Evolutionary conservation across 1,139 yeast genomes (phyloP).

Genomic region (Debaryomyces robertsiae): DNA sequence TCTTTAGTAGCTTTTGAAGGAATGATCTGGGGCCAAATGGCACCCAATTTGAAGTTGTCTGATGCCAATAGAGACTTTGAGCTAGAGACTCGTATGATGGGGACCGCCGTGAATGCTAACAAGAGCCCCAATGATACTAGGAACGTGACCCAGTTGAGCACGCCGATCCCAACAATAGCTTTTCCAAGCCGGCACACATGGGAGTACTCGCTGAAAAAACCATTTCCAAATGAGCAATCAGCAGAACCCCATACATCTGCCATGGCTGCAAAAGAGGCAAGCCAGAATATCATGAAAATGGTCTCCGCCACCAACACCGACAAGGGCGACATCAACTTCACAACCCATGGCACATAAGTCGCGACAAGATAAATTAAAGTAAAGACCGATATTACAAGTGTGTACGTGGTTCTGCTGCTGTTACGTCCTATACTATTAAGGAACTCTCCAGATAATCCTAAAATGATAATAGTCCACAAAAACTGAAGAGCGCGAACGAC

Average conservation of each 20-base stretch:
- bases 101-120: constrained; percentile 25
- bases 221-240: neutral
- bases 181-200: constrained; percentile 27
- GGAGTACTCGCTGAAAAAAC: constrained; percentile 17
- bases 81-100: constrained; percentile 16
- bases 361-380: constrained; percentile 25
- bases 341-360: constrained; percentile 15
- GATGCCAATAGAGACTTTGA: constrained; percentile 7
- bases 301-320: constrained; percentile 24
- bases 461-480: constrained; percentile 24
- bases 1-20: constrained; percentile 6
- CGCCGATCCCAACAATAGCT: constrained; percentile 33
- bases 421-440: constrained; percentile 15
- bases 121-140: constrained; percentile 25
- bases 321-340: constrained; percentile 18
- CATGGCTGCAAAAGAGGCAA: constrained; percentile 27
- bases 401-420: constrained; percentile 21
- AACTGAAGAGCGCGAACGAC: constrained; percentile 21
- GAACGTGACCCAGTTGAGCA: constrained; percentile 33
- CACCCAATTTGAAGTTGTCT: constrained; percentile 15
- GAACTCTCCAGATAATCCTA: constrained; percentile 32
- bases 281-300: constrained; percentile 28
- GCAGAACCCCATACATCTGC: constrained; percentile 29
- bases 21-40: constrained; percentile 12
- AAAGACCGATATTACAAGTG: constrained; percentile 26